Base-by-base conservation (phyloP, 148 eudicot species). In the Cornus suecica region DNA sequence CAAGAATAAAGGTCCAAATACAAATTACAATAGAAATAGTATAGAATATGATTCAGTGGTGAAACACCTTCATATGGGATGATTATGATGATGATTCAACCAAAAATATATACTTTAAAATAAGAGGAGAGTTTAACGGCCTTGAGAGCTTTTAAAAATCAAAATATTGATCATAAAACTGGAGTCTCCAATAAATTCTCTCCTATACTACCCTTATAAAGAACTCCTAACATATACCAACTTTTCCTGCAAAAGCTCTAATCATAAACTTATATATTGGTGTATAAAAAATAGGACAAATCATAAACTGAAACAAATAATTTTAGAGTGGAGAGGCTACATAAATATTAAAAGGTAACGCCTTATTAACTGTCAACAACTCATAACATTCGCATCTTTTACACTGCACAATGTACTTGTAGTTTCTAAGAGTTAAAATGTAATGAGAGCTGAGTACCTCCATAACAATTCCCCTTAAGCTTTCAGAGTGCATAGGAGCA, bases 381-480 rank as follows among this genome's bases (percentile, higher is more conserved):
- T 66, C 16, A 34, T 45, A 68, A 63, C 65, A 29, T 68, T 66
- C 29, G 30, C 11, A 28, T 18, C 2, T 34, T 10, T 52, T 25
- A 25, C 25, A n/a, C 4, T 51, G 20, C 58, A 16, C 42, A 3
- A 56, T 54, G 37, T 41, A 69, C 24, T 66, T 9, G 32, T 51
- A 52, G 2, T 5, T 37, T 37, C 25, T 62, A 73, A 15, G 8
- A 62, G 51, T 65, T 62, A 52, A 6, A 77, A 72, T 48, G 42
- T 68, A 29, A 64, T 22, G 28, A 67, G 74, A 20, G 66, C 63
- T 65, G 23, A 29, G 31, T 85, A 94, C 99, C 99, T 95, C 99
- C 99, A 95, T 91, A 64, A 92, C 85, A 54, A 95, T 92, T 76
- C 99, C 99, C 88, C 99, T 89, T 89, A 92, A 86, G 69, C 52